Percentiles rank a stretch among this genome's conserved stretches.
Conservation (phyloP, 1,284 basidiomycete species). For the Ceratobasidium sp. region DNA sequence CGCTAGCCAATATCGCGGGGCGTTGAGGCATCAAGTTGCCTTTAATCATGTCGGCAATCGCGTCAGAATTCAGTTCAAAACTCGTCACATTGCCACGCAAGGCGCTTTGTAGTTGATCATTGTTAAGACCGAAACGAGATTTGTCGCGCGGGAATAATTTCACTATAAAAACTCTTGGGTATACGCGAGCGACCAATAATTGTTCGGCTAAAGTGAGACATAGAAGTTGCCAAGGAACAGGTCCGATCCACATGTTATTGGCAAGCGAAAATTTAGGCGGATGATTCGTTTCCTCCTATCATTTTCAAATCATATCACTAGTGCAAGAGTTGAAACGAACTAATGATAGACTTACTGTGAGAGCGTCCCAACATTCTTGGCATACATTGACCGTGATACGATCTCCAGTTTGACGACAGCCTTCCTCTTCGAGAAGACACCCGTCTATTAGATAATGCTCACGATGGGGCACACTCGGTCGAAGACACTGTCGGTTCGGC, state of each 20-base stretch:
- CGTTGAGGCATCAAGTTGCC: conserved; percentile 57
- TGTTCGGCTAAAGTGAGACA: conserved; percentile 55
- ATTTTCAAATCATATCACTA: no score
- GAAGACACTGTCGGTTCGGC: neutral
- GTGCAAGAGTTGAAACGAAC: neutral
- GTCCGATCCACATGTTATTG: conserved; percentile 59
- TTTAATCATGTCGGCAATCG: conserved; percentile 54
- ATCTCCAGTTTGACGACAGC: neutral
- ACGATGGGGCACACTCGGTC: no score
- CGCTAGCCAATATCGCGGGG: conserved; percentile 54
- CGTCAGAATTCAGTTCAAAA: conserved; percentile 53
- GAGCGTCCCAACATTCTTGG: neutral
- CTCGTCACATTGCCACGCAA: conserved; percentile 58
- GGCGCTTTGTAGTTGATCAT: conserved; percentile 52
- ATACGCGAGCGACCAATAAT: conserved; percentile 53
- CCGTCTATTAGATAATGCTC: neutral
- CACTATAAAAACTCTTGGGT: conserved; percentile 55
- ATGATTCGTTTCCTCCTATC: neutral
- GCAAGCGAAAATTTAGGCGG: conserved; percentile 54
- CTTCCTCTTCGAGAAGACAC: neutral
- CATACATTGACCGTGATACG: neutral
- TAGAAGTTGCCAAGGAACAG: conserved; percentile 52
- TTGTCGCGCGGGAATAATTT: conserved; percentile 55
- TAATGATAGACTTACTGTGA: neutral
- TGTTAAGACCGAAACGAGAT: conserved; percentile 46